Conservation (phyloP, 1,284 basidiomycete species). For the Sporisorium iseilematis-ciliati region DNA sequence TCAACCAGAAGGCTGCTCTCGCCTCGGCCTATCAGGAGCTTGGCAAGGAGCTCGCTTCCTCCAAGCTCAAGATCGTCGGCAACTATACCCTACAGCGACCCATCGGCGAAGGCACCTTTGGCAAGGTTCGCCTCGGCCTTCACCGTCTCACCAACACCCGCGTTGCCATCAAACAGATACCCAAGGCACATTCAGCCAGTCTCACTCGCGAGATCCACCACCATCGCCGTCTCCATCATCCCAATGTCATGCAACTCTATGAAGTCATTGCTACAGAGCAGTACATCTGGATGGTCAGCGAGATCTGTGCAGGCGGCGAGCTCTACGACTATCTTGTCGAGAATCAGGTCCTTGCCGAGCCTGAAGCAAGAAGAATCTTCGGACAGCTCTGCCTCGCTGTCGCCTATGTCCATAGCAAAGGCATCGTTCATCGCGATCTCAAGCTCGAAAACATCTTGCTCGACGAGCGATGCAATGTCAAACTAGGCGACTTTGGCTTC, state of each 20-base stretch:
- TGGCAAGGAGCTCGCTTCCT: conserved; percentile 90
- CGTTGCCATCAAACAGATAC: conserved; percentile 95
- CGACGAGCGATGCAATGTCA: conserved; percentile 71
- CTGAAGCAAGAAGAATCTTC: conserved; percentile 70
- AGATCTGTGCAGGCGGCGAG: conserved; percentile 90
- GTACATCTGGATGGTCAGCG: conserved; percentile 95
- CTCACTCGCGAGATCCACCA: conserved; percentile 98
- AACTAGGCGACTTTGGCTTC: conserved; percentile 93
- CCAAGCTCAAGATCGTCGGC: conserved; percentile 89
- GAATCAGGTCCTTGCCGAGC: conserved; percentile 65
- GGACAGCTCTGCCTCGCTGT: conserved; percentile 71
- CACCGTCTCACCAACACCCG: conserved; percentile 80
- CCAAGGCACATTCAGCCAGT: conserved; percentile 80
- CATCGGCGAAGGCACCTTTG: conserved; percentile 93
- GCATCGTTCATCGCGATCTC: conserved; percentile 72
- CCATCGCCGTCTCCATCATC: conserved; percentile 94
- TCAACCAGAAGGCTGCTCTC: conserved; percentile 71
- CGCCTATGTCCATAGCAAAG: conserved; percentile 70
- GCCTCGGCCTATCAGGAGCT: conserved; percentile 96
- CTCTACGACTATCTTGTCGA: conserved; percentile 72
- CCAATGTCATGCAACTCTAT: conserved; percentile 92
- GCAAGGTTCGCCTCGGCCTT: conserved; percentile 90
- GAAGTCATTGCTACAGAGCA: conserved; percentile 97
- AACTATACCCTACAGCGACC: conserved; percentile 94
- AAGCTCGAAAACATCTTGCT: conserved; percentile 74